Evolutionary conservation across 768 basidiomycete genomes (phyloP), one percentile per base, ranked within the genome.

Genomic region (Phanerochaete carnosa): DNA sequence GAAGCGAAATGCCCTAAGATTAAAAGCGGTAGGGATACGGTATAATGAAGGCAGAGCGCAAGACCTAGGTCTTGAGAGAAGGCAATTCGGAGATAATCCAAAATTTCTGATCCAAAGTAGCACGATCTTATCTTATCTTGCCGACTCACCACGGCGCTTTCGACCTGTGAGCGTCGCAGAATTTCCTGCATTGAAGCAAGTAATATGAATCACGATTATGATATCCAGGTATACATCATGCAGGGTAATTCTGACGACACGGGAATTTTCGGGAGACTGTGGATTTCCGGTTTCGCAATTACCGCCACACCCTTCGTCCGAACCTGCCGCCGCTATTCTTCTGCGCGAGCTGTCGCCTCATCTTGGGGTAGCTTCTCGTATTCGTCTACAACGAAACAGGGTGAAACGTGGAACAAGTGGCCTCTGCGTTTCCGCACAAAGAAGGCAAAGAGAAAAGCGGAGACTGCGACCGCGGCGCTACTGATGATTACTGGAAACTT

Each of bases 61-160:
- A 32, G 29, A 52, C 30, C 15, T 13, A 12, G 51, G 51, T 15
- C 16, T 32, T 26, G 51, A 23, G 51, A 22, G 29, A 29, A 52
- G 52, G 35, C 37, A 26, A 43, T 55, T 39, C 25, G 26, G 57
- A 45, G 47, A 50, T 46, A 51, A 51, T 50, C 47, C 57, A 58
- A 58, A 58, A 58, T 49, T 58, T 58, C 32, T 32, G 57, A 58
- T 58, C 57, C 51, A 5, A 25, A 23, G n/a, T 25, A 12, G 35
- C 47, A 26, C 22, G 49, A 59, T 50, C 57, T 56, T 39, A 58
- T 58, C 37, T 59, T 49, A 60, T 60, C 59, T n/a, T n/a, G n/a
- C n/a, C n/a, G n/a, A n/a, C n/a, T n/a, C n/a, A n/a, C n/a, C n/a
- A n/a, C n/a, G n/a, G n/a, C n/a, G n/a, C n/a, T n/a, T n/a, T n/a